Base-by-base conservation (phyloP, 495 filamentous ascomycete genomes). In the Penicillium simplicissimum region DNA sequence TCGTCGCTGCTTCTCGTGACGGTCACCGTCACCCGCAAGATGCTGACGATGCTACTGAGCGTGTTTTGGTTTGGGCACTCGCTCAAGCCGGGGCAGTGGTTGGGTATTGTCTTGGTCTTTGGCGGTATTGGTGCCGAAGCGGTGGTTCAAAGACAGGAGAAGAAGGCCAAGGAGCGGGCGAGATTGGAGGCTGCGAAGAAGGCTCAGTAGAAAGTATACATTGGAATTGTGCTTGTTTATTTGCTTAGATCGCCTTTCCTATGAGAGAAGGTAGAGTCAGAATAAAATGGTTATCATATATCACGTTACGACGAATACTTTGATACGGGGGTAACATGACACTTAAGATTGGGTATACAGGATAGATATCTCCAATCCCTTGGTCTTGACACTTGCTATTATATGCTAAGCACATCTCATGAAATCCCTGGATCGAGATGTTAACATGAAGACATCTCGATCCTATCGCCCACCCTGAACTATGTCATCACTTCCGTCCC, bases 1-100 rank as follows among this genome's bases (percentile, higher is more conserved):
- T 95, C 91, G 36, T 93, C 89, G 9, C 81, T 98, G 58, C 82
- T 98, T 53, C 87, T 98, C 31, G 95, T 97, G 13, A 98, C 95
- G 10, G 92, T 98, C 0, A 98, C 93, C 2, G 95, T 98, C 11
- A 98, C 95, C 47, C 82, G 95, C 64, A 98, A 98, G 79, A 98
- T 98, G 96, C 82, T 97, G 70, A 97, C 93, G 60, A 98, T 98
- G 95, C 90, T 98, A 61, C 82, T 98, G 45, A 94, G 90, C 61
- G 95, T 98, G 28, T 80, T 98, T 55, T 92, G 90, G 80, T 98
- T 97, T 75, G 95, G 96, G 33, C 96, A 98, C 72, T 84, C 83
- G 54, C 80, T 98, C 55, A 88, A 84, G 21, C 74, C 79, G 37
- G 96, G 93, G 80, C 95, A 98, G 77, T 92, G 92, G 90, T 79